Base-by-base conservation (phyloP, 495 filamentous ascomycete species). In the Hyaloscypha hepaticicola region DNA sequence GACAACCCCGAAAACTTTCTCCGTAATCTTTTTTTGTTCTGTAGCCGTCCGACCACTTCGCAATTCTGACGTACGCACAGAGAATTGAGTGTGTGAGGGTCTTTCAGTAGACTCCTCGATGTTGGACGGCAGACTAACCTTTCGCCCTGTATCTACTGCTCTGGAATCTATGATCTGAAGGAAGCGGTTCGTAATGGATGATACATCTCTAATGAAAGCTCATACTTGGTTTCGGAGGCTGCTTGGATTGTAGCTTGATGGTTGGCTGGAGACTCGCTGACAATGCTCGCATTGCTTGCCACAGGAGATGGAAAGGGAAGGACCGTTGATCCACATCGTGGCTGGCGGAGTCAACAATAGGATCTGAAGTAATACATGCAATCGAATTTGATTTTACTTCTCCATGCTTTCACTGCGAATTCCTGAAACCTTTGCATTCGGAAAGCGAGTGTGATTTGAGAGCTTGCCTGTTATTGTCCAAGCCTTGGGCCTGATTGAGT, bases 101-200 rank as follows among this genome's bases (percentile, higher is more conserved):
- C 85, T 88, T 94, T 94, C 90, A 92, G 78, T 94, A 90, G 85
- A 76, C 69, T 79, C 79, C 75, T 70, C 72, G 61, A 67, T 75
- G 71, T 80, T 79, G 82, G 81, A 85, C 87, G 90, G 85, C 71
- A 94, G 89, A 94, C 76, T 69, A 78, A 88, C 72, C 70, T 60
- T 70, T 72, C 89, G 85, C 87, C 89, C 90, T 88, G 91, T 96
- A 96, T 96, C 92, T 96, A 85, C 92, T 93, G 88, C 91, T 91
- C 87, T 91, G 83, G 90, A 89, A 70, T 69, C 61, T 60, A n/a
- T 34, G 58, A 66, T 63, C 70, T 72, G 70, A 72, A 69, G 66
- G 71, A 70, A 69, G 69, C 71, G 69, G 71, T 70, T 73, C 71
- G 71, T 70, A 71, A 73, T 68, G 71, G 66, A 68, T 61, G 69